These are phyloP conservation scores for Ceratocystis albifundus DNA, from an alignment of 2,329 filamentous ascomycete species.

Conservation along the genomic window DNA sequence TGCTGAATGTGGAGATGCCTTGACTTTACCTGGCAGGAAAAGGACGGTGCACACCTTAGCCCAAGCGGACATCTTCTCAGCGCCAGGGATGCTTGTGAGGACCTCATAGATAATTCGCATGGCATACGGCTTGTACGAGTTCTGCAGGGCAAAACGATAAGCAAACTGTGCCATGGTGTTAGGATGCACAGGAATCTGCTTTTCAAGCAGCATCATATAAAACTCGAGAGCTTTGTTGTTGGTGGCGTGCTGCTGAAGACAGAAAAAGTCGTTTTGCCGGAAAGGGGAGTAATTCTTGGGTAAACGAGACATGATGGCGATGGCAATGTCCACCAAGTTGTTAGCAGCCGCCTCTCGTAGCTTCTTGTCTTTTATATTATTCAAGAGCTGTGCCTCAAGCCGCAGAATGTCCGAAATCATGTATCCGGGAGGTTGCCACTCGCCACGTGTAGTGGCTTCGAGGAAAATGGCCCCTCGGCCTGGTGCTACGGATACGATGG, in stretches of 20 bases:
- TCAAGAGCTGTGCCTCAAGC: neutral
- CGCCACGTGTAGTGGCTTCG: slow-evolving; percentile 18
- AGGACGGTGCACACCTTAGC: slow-evolving; percentile 44
- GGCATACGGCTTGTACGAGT: slow-evolving; percentile 19
- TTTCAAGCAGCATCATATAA: slow-evolving; percentile 30
- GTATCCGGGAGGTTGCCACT: slow-evolving; percentile 18
- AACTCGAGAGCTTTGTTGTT: slow-evolving; percentile 30
- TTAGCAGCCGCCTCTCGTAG: slow-evolving; percentile 21
- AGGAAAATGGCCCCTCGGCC: slow-evolving; percentile 20
- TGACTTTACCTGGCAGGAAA: slow-evolving; percentile 18
- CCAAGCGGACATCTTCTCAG: slow-evolving; percentile 36
- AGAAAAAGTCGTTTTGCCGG: slow-evolving; percentile 28
- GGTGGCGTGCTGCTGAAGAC: slow-evolving; percentile 25
- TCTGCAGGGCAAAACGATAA: slow-evolving; percentile 35
- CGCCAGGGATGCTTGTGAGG: slow-evolving; percentile 30
- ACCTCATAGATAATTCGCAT: slow-evolving; percentile 28
- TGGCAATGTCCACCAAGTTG: slow-evolving; percentile 27
- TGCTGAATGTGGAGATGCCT: neutral
- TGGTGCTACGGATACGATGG: slow-evolving; percentile 14
- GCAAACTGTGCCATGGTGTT: slow-evolving; percentile 41
- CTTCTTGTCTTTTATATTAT: neutral
- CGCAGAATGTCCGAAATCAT: slow-evolving; percentile 20
- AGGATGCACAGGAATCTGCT: slow-evolving; percentile 30
- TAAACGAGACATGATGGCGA: slow-evolving; percentile 15
- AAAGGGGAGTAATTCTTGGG: slow-evolving; percentile 29